Base-by-base conservation (phyloP, 2,329 filamentous ascomycete species). In the Sclerotinia borealis region DNA sequence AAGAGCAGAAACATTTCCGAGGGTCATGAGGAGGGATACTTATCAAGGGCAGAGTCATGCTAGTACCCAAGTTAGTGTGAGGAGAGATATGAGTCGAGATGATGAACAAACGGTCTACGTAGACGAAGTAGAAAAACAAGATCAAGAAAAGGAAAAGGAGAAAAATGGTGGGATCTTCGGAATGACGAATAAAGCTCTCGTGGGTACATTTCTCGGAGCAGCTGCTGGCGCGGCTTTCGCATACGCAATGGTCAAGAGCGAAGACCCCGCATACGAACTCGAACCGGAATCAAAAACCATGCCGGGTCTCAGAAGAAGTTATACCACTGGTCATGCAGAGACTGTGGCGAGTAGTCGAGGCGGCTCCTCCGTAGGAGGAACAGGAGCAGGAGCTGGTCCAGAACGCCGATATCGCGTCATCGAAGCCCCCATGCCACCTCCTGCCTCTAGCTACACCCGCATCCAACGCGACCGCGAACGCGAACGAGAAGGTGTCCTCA, bases 151-250 rank as follows among this genome's bases (percentile, higher is more conserved):
- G 11, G 61, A 54, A 9, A 50, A 59, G 5, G 31, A 55, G 50
- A 59, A 58, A 15, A 63, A 50, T 34, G 59, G 47, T 55, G 59
- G 63, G 1, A 29, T 50, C 11, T 52, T 60, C n/a, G 69, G 83
- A 5, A 76, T 84, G 45, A 81, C 79, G 56, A 80, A 85, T 47
- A 87, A 87, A 68, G 84, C 85, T 25, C 81, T 93, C 48, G 81
- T 95, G 51, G 90, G 91, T 9, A 89, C 90, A 9, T 79, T 96
- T 13, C 81, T 96, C 55, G 91, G 91, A 49, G 90, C 89, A 37
- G 91, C 90, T 19, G 90, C 90, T 22, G 90, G 89, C 45, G 90
- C 88, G 41, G 89, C 88, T 11, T 79, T 90, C 47, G 88, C 90
- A 11, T 96, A 95, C 76, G 86, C 85, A 27, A 87, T 92, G 78